Percentiles rank a stretch among this genome's conserved stretches.
Conservation (phyloP, 805 yeast species). For the Sugiyamaella floridensis region DNA sequence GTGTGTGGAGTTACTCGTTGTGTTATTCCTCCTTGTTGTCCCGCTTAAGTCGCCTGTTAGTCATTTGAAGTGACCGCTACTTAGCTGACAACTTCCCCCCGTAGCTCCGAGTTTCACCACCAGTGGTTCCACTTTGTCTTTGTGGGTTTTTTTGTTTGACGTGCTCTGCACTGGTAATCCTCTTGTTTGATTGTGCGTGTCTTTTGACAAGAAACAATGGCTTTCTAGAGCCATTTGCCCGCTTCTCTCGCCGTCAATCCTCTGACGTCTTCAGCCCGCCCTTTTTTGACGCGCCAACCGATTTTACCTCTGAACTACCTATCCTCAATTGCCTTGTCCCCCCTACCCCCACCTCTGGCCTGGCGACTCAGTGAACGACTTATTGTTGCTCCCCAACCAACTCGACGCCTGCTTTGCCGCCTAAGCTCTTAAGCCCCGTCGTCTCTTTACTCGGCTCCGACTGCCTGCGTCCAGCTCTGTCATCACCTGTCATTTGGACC, state of each 20-base stretch:
- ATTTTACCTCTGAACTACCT: too few species aligned
- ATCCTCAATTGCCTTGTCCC: too few species aligned
- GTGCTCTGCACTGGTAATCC: neutral
- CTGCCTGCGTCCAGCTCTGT: neutral
- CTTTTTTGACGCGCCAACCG: too few species aligned
- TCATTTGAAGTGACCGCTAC: conserved; percentile 6
- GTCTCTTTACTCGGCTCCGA: neutral
- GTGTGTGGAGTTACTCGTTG: neutral
- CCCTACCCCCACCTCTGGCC: too few species aligned
- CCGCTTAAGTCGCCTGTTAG: neutral
- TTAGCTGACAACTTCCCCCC: neutral
- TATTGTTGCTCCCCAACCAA: neutral
- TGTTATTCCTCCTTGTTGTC: neutral
- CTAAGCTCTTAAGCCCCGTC: neutral
- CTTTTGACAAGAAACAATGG: neutral
- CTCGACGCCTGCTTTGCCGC: neutral
- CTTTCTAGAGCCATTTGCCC: neutral
- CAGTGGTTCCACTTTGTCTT: neutral
- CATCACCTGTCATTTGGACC: neutral
- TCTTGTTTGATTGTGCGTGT: neutral
- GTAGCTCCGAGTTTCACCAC: too few species aligned
- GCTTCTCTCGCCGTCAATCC: too few species aligned
- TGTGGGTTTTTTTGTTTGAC: neutral
- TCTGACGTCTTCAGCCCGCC: too few species aligned
- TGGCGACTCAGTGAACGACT: neutral